Base-by-base conservation (phyloP, 2,329 filamentous ascomycete species). In the Microdochium paspali region DNA sequence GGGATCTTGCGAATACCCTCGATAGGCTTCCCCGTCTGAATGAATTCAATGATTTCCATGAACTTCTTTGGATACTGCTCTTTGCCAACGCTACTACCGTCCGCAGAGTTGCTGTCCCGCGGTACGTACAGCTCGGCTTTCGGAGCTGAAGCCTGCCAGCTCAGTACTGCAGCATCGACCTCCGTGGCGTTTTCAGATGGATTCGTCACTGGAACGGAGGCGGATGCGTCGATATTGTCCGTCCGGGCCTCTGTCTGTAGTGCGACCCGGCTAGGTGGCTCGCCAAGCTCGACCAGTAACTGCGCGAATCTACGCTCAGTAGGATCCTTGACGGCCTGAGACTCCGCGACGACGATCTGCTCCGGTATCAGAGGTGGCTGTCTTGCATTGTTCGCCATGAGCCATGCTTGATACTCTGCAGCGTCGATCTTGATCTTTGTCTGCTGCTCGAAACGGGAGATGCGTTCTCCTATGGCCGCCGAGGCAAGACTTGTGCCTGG, bases 1-100 rank as follows among this genome's bases (percentile, higher is more conserved):
- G 85, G 85, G 44, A 90, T 87, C 48, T 89, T 75, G 56, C 81
- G 81, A 60, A 90, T 88, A 1, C 86, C 86, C 2, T 85, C 84
- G 46, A 90, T 83, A 1, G 81, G 79, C 56, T 85, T 76, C 35
- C 85, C 85, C 10, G 76, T 80, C 12, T 82, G 82, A 49, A 90
- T 85, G 46, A 90, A 74, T 48, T 84, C 82, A 46, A 89, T 80
- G 31, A 90, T 87, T 51, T 88, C 79, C 5, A 83, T 79, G 58
- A 90, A 90, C 1, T 81, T 83, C 13, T 78, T 80, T 2, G 85
- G 85, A 58, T 88, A 88, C 1, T 84, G 80, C 45, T 72, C 68
- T 50, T 63, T 62, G 28, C 52, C 56, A 1, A 54, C 31, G 28
- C 23, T 46, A 42, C 50, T 50, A 15, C 51, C 50, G 9, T 56